Conservation (phyloP, 1,284 basidiomycete species). For the Ustilago xerochloae region DNA sequence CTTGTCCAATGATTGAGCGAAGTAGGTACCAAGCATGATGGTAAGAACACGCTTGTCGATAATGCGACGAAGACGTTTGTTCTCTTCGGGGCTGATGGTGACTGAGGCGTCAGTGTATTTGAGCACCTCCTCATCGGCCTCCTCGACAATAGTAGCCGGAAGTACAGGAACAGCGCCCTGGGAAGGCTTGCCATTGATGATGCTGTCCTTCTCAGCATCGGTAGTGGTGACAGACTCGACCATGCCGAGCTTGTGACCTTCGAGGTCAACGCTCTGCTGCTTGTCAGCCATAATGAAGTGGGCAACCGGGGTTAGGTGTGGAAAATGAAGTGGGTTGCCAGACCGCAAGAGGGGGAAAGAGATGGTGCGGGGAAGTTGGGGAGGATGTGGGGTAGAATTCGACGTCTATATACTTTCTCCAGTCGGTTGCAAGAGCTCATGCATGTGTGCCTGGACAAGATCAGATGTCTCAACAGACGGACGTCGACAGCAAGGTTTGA, state of each 20-base stretch:
- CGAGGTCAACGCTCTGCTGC: slow-evolving; percentile 25
- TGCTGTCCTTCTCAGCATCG: slow-evolving; percentile 44
- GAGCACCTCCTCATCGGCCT: slow-evolving; percentile 44
- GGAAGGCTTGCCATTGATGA: slow-evolving; percentile 29
- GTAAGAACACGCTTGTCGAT: slow-evolving; percentile 73
- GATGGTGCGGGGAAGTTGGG: slow-evolving; percentile 1
- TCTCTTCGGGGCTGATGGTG: slow-evolving; percentile 48
- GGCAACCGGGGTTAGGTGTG: not conserved
- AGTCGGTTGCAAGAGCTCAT: too few relatives aligned
- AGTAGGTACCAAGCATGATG: slow-evolving; percentile 75
- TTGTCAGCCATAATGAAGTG: slow-evolving; percentile 31
- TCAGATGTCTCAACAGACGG: not conserved
- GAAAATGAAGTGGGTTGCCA: not conserved
- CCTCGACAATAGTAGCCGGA: slow-evolving; percentile 39
- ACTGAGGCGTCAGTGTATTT: slow-evolving; percentile 34
- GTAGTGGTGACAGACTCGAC: slow-evolving; percentile 42
- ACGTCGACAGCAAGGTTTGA: not conserved
- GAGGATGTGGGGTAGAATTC: slow-evolving; percentile 19
- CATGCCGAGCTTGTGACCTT: slow-evolving; percentile 29
- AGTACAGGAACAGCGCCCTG: slow-evolving; percentile 21
- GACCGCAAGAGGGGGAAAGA: not conserved
- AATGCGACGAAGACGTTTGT: slow-evolving; percentile 68
- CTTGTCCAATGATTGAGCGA: slow-evolving; percentile 73
- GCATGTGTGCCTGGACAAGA: not conserved
- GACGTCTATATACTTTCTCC: slow-evolving; percentile 27